Percentiles rank a stretch among this genome's conserved stretches.
phyloP scores from a whole-genome alignment of 2,329 filamentous ascomycete genomes.

The Colletotrichum eleusines region DNA sequence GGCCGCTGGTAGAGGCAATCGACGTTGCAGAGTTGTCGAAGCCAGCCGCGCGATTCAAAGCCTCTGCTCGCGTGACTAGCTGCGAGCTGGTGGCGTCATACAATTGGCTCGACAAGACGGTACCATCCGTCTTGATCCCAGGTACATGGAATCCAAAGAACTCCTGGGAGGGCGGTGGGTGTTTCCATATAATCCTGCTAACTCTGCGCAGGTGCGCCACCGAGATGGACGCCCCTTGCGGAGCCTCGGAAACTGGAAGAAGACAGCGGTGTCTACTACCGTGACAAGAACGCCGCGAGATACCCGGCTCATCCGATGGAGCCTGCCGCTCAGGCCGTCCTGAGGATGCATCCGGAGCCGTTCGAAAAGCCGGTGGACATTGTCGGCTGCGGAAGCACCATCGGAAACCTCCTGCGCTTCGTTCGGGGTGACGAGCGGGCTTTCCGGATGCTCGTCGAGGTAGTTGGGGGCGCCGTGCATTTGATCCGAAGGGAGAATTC shows the following conservation, averaged over 20 bases:
- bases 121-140: slow-evolving; percentile 50
- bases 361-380: slow-evolving; percentile 60
- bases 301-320: slow-evolving; percentile 64
- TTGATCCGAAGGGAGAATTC: slow-evolving; percentile 72
- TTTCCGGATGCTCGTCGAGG: slow-evolving; percentile 71
- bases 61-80: slow-evolving; percentile 28
- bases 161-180: neutral
- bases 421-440: slow-evolving; percentile 56
- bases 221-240: slow-evolving; percentile 60
- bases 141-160: slow-evolving; percentile 44
- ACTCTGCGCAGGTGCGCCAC: slow-evolving; percentile 59
- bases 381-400: slow-evolving; percentile 69
- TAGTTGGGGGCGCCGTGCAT: slow-evolving; percentile 68
- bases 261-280: slow-evolving; percentile 64
- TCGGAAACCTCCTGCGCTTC: slow-evolving; percentile 73
- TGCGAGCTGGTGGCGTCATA: slow-evolving; percentile 50
- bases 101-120: slow-evolving; percentile 50
- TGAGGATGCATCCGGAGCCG: slow-evolving; percentile 53
- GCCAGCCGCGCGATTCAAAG: neutral
- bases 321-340: slow-evolving; percentile 55
- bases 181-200: neutral
- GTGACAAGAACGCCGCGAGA: slow-evolving; percentile 65
- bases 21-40: neutral
- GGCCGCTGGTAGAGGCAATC: slow-evolving; percentile 23
- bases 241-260: slow-evolving; percentile 51